These are phyloP conservation scores for Triticum turgidum DNA, from an alignment of 176 grass and related monocot species.

Conservation along the genomic window DNA sequence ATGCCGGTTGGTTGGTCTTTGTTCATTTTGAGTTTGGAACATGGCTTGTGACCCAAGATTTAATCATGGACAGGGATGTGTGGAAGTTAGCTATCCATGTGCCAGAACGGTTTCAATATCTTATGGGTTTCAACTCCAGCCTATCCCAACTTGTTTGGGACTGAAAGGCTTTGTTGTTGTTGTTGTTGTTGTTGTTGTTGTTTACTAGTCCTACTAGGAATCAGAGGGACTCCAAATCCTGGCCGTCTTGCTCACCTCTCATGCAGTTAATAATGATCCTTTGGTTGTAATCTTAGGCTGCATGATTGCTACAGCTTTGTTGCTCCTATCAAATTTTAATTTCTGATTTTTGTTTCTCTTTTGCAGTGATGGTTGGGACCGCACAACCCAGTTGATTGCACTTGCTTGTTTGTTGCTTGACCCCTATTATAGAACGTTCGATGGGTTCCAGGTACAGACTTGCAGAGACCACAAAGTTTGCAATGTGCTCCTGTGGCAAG, in stretches of 20 bases:
- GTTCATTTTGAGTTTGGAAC: not conserved
- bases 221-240: not conserved
- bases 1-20: not conserved
- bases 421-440: constrained; percentile 94
- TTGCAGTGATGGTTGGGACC: constrained; percentile 97
- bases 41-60: not conserved
- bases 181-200: too few species aligned
- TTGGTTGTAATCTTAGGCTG: not conserved
- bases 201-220: not conserved
- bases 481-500: not conserved
- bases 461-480: not conserved
- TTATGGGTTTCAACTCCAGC: too few species aligned
- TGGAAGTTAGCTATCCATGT: too few species aligned
- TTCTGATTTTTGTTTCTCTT: constrained; percentile 10
- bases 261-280: constrained; percentile 1
- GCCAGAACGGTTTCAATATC: too few species aligned
- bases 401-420: constrained; percentile 91
- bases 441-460: constrained; percentile 85
- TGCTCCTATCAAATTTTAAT: not conserved
- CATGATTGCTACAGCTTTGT: constrained; percentile 28
- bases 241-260: constrained; percentile 6
- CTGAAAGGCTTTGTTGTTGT: too few species aligned
- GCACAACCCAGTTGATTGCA: constrained; percentile 90
- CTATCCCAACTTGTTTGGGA: too few species aligned
- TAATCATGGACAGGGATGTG: too few species aligned